Conservation (phyloP, 2,329 filamentous ascomycete genomes). For the Scopulariopsis brevicaulis region DNA sequence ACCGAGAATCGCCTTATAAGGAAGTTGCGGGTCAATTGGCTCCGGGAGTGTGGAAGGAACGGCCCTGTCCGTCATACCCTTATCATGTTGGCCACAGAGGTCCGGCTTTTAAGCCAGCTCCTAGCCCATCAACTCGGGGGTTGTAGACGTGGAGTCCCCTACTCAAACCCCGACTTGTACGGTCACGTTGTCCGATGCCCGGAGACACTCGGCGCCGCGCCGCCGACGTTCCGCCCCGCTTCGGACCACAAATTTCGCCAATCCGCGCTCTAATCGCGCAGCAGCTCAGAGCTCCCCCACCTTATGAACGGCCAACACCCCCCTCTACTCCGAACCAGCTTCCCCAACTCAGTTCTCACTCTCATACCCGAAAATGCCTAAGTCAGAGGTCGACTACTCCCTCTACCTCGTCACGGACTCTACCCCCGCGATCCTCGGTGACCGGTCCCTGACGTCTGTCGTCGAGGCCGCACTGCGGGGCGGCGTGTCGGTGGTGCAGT, state of each 20-base stretch:
- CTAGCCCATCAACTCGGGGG: too few relatives aligned
- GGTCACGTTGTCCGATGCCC: too few relatives aligned
- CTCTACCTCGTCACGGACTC: conserved; percentile 92
- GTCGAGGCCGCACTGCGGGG: conserved; percentile 67
- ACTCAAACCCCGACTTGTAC: too few relatives aligned
- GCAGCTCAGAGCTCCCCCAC: background rate
- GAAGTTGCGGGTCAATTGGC: too few relatives aligned
- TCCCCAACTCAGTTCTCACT: background rate
- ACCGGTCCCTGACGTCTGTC: conserved; percentile 56
- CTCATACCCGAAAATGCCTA: background rate
- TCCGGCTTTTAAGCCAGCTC: too few relatives aligned
- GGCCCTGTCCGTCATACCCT: too few relatives aligned
- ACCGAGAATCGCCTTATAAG: too few relatives aligned
- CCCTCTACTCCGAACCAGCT: background rate
- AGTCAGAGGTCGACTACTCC: conserved; percentile 47
- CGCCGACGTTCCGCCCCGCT: background rate
- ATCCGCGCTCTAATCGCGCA: background rate
- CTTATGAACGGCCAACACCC: background rate
- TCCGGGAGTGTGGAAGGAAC: too few relatives aligned
- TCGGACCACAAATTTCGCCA: background rate
- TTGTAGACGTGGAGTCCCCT: too few relatives aligned
- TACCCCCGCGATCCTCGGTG: conserved; percentile 70
- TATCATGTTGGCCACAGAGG: too few relatives aligned
- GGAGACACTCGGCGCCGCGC: background rate
- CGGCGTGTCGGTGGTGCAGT: conserved; percentile 80